Evolutionary conservation across 1,284 basidiomycete genomes (phyloP), one percentile per base, ranked within the genome.

Genomic region (Boletellus deceptivus): DNA sequence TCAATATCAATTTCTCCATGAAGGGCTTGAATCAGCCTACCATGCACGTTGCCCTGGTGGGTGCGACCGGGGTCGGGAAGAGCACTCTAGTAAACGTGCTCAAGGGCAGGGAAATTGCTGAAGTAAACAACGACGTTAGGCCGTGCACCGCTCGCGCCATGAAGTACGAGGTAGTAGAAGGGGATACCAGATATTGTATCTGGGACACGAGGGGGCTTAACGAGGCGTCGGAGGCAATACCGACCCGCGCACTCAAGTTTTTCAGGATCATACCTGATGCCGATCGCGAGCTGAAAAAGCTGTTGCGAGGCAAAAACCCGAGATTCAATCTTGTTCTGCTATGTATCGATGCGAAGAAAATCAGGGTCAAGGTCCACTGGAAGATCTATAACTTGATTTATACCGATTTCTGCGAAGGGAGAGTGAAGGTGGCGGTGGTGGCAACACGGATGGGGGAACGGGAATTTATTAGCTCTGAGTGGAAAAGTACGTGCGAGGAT

Each of bases 391-490:
- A 52, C 50, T 52, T 55, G 52, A 50, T 65, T 41, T 51, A 44
- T 29, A 42, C 27, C 3, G 40, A 63, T 31, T 62, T 67, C 27
- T 52, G 54, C 43, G 9, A 50, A 20, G 34, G 8, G 39, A 49
- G 35, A 6, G 1, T 51, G n/a, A 54, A 46, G 36, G 52, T 67
- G 14, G 64, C 49, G 5, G 49, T 63, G 40, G 54, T 63, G 8
- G 69, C 73, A 5, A 75, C 68, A 22, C 75, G 63, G 14, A 70
- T 67, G 39, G 44, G 43, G 18, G 55, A 47, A 18, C 20, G 3
- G 7, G 59, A 56, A 3, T 39, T 54, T 37, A 29, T 16, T 20
- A 24, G 29, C 6, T 33, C 50, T 7, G 34, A 36, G 17, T 63
- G 64, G 61, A 67, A 54, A 44, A 34, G n/a, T 18, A 55, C 13